These are phyloP conservation scores for Nitzschia palea DNA, from an alignment of 108 stramenopile genomes.

Conservation along the genomic window DNA sequence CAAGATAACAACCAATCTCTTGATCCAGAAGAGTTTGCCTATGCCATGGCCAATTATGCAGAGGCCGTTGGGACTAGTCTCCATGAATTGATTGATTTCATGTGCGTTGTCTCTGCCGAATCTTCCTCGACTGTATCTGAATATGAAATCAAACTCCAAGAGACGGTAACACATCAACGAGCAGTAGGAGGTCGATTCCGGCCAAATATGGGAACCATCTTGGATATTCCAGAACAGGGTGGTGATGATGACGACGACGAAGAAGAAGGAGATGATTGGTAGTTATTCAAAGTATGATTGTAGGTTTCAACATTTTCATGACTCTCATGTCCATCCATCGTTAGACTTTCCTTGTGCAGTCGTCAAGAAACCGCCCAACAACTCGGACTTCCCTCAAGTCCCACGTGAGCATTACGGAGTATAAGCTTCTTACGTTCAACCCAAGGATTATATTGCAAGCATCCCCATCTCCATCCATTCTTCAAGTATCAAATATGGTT, in stretches of 20 bases:
- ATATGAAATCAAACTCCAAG: conserved; percentile 27
- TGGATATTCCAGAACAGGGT: conserved; percentile 24
- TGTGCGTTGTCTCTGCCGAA: conserved; percentile 39
- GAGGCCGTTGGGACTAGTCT: conserved; percentile 15
- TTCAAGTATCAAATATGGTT: too few relatives aligned
- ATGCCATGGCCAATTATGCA: conserved; percentile 44
- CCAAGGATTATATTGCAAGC: too few relatives aligned
- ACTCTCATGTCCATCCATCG: too few relatives aligned
- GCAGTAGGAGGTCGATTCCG: background rate
- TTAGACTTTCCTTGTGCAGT: too few relatives aligned
- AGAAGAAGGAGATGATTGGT: conserved; percentile 32
- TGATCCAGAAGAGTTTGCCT: conserved; percentile 43
- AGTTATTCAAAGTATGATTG: too few relatives aligned
- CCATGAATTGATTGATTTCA: conserved; percentile 51
- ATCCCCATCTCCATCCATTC: too few relatives aligned
- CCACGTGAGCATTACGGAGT: too few relatives aligned
- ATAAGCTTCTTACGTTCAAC: too few relatives aligned
- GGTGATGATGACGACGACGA: conserved; percentile 32
- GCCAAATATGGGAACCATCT: conserved; percentile 27
- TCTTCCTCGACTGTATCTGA: conserved; percentile 10
- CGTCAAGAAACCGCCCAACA: too few relatives aligned
- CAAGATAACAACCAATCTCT: conserved; percentile 39
- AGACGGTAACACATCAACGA: background rate
- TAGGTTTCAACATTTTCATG: too few relatives aligned
- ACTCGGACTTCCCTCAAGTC: too few relatives aligned